Base-by-base conservation (phyloP, 1,284 basidiomycete species). In the Cutaneotrichosporon sp. region DNA sequence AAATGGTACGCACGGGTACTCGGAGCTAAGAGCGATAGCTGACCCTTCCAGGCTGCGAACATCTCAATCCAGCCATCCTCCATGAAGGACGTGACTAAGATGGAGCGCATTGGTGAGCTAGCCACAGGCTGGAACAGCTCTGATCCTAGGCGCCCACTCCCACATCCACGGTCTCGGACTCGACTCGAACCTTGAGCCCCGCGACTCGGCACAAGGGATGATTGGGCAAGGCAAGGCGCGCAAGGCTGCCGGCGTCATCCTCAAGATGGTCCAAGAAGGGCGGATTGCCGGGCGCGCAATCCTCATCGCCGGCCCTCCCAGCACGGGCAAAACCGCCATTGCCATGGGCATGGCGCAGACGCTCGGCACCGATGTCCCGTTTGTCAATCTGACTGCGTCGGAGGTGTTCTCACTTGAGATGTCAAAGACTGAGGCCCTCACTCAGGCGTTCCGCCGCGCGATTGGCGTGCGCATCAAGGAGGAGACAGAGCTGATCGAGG, bases 401-500 rank as follows among this genome's bases (percentile, higher is more conserved):
- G 94, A 98, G 75, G 93, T 98, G 52, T 98, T 96, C 78, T 96
- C 91, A 39, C 81, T 97, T 34, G 89, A 88, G 67, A 96, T 97
- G 90, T 93, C 89, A 38, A 98, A 97, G 78, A 98, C 96, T 1
- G 96, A 98, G 72, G 92, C 93, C 27, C 81, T 98, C 59, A 97
- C 91, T 2, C 94, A 98, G 75, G 91, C 93, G 0, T 91, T 98
- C 76, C 81, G 93, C 64, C 79, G 92, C 63, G 91, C 90, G 65
- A 97, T 97, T 68, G 94, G 94, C 29, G 91, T 98, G 0, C 81
- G 93, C 46, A 97, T 98, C 71, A 94, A 90, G 73, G 94, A 98
- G 72, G 94, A 98, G 78, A 90, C 89, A 3, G 94, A 98, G 72
- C 82, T 97, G 42, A 93, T 98, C 59, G 91, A 97, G 73, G 94